Evolutionary conservation across 805 yeast genomes (phyloP), one percentile per base, ranked within the genome.

Genomic region (Saccharomyces eubayanus): DNA sequence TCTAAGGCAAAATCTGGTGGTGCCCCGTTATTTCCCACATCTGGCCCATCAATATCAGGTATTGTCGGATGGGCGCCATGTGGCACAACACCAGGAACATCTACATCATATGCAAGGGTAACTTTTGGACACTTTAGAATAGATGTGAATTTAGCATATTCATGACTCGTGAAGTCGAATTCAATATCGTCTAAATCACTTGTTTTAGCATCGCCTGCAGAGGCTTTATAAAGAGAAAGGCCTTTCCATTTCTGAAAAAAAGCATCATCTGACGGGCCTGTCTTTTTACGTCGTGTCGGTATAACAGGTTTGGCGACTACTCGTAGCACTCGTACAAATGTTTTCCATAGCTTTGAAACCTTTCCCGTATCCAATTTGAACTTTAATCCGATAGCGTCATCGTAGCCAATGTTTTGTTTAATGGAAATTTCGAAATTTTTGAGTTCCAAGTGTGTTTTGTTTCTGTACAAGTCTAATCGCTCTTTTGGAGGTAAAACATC

Each of bases 91-190:
- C 97, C 97, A 0, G 92, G 89, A 2, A 75, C 63, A 65, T 94
- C 98, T 61, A 77, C 85, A 63, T 79, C 83, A 61, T 87, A 87
- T 5, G 75, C 71, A 1, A 89, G 43, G n/a, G 76, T 71, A 0
- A 83, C 74, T 4, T 66, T 66, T 0, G 80, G 78, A 0, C 94
- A 78, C 55, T 84, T 87, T 4, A 90, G 60, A 1, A 94, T 68
- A 49, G 81, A 79, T 6, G 94, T 80, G 57, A 80, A 85, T 66
- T 84, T 87, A 0, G 94, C 98, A 68, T 94, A 94, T 63, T 94
- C 97, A 28, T 81, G 78, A 12, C 70, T 70, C 0, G 65, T 58
- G 2, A 69, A 67, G 28, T 72, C 74, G 54, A 61, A 64, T 20
- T 60, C 62, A 28, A 64, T 62, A 46, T 65, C 66, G n/a, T 66